phyloP scores from a whole-genome alignment of 2,329 filamentous ascomycete species.

The Fusarium citri region DNA sequence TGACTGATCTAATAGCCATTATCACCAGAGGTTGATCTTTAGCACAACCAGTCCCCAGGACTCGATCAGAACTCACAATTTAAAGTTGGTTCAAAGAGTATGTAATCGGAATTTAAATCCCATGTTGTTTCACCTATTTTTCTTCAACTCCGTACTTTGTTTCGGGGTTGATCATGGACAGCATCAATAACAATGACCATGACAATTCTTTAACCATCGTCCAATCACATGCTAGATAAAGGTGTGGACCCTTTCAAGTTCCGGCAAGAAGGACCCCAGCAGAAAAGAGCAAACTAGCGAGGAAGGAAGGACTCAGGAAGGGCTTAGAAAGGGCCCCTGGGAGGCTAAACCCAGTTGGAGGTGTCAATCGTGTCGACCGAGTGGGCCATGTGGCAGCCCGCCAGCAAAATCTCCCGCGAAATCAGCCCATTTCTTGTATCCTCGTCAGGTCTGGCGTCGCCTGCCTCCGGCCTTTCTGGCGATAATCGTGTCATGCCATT shows the following conservation, averaged over 20 bases:
- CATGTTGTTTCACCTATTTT: background rate
- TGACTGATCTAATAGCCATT: slow-evolving; percentile 15
- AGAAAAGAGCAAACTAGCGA: slow-evolving; percentile 22
- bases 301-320: slow-evolving; percentile 7
- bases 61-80: background rate
- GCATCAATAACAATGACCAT: background rate
- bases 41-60: background rate
- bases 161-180: slow-evolving; percentile 24
- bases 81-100: background rate
- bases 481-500: slow-evolving; percentile 54
- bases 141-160: slow-evolving; percentile 8
- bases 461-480: slow-evolving; percentile 47
- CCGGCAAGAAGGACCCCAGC: slow-evolving; percentile 27
- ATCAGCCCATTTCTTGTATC: slow-evolving; percentile 54
- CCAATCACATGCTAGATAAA: slow-evolving; percentile 33
- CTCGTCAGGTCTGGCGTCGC: slow-evolving; percentile 48
- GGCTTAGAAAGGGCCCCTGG: slow-evolving; percentile 18
- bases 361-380: slow-evolving; percentile 37
- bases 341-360: slow-evolving; percentile 34
- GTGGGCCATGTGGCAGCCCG: slow-evolving; percentile 41
- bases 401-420: slow-evolving; percentile 49
- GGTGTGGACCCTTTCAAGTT: slow-evolving; percentile 34
- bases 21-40: background rate
- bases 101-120: background rate
- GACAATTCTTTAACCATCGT: slow-evolving; percentile 21